Evolutionary conservation across 192 early-diverging fungal species (phyloP), one percentile per base, ranked within the genome.

Genomic region (Coemansia sp.): DNA sequence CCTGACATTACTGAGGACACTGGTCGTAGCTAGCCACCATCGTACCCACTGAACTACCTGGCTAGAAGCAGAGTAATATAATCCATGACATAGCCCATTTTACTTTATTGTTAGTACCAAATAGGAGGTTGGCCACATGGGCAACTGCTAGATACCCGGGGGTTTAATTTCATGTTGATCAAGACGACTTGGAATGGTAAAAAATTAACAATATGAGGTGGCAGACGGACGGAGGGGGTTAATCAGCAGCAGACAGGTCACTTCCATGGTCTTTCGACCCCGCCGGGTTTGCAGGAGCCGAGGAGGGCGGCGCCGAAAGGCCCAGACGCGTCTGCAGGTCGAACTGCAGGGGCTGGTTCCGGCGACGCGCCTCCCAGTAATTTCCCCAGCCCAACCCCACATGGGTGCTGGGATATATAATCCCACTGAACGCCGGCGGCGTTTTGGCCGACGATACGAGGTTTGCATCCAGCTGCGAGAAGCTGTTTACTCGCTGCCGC

Each of bases 351-450:
- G 47, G 51, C 13, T 69, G 54, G n/a, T n/a, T n/a, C n/a, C n/a
- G n/a, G 20, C 54, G 40, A 7, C 60, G 67, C 0, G 60, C 60
- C 41, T 70, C 59, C 67, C 67, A 70, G 39, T 70, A 70, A 13
- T 70, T 62, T 11, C 67, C 67, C 67, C 67, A 70, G 10, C 67
- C 67, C 14, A 70, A 35, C 10, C 67, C 67, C 18, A 70, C 60
- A 47, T 70, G 67, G 6, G 59, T 51, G 3, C 54, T 39, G 4
- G 59, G 19, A 13, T 58, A 61, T 8, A 70, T 56, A n/a, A 70
- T 62, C 10, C 38, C 50, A 16, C 48, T 40, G 16, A 62, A 46
- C 2, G 42, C 58, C 3, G 31, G 39, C 5, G 53, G 18, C 26
- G 43, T 23, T n/a, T 38, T 42, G 0, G 51, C 13, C 10, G 63